phyloP scores from a whole-genome alignment of 331 rosid genomes.

The Malus hybrid region DNA sequence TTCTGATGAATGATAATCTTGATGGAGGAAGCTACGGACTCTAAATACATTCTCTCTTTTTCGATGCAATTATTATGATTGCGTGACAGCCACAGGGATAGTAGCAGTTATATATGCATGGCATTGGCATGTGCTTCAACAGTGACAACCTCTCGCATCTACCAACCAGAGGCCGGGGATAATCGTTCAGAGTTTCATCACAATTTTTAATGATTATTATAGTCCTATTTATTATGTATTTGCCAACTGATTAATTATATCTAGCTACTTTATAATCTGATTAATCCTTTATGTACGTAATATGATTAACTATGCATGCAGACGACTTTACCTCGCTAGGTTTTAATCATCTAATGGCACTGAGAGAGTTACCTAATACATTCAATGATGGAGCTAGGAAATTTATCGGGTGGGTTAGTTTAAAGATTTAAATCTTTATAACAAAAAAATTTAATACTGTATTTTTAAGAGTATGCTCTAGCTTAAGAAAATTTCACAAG shows the following conservation, averaged over 20 bases:
- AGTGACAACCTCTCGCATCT: constrained; percentile 33
- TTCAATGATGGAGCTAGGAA: no score
- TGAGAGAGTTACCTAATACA: background rate
- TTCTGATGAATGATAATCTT: background rate
- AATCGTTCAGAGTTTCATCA: constrained; percentile 24
- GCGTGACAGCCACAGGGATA: constrained; percentile 38
- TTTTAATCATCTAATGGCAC: background rate
- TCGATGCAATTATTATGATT: constrained; percentile 24
- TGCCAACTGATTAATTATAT: background rate
- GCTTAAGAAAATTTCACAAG: no score
- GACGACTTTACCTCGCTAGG: background rate
- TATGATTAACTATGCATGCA: no score
- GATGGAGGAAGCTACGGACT: background rate
- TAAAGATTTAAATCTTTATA: no score
- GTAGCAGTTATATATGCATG: constrained; percentile 17
- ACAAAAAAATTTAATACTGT: no score
- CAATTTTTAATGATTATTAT: constrained; percentile 12
- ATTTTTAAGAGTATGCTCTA: no score
- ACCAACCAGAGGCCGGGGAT: constrained; percentile 26
- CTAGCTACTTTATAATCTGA: background rate
- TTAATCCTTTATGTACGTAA: no score
- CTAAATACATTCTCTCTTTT: background rate
- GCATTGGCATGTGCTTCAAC: constrained; percentile 60
- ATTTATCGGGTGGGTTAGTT: no score
- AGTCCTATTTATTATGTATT: background rate